Evolutionary conservation across 202 grass and related monocot species (phyloP).

Genomic region (Carex sylvatica): DNA sequence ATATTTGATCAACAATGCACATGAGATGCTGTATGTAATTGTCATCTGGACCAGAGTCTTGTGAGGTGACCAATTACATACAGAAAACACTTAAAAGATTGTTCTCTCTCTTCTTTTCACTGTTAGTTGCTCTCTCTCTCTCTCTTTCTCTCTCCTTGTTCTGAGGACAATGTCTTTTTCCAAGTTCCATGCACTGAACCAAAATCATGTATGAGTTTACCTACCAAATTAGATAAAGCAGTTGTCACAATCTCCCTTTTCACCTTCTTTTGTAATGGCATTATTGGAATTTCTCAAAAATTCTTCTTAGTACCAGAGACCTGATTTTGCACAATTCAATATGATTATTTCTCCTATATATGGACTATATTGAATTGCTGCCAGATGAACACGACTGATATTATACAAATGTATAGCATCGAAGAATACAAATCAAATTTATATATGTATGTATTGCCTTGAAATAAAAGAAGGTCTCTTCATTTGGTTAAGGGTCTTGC

Average conservation of each 20-base stretch:
- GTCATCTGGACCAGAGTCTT: slow-evolving; percentile 21
- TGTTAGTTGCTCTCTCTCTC: background rate
- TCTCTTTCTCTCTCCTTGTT: background rate
- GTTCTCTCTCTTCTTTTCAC: background rate
- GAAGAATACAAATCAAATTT: background rate
- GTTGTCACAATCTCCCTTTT: background rate
- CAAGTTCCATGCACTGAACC: background rate
- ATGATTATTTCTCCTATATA: background rate
- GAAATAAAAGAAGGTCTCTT: background rate
- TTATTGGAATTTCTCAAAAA: background rate
- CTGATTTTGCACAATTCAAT: background rate
- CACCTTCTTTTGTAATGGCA: background rate
- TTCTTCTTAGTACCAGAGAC: background rate
- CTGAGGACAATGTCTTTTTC: background rate
- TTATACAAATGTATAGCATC: background rate
- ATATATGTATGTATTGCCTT: background rate
- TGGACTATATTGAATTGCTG: background rate
- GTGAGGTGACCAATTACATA: slow-evolving; percentile 2
- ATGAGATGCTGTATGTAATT: slow-evolving; percentile 17
- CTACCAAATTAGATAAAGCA: background rate
- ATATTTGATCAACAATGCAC: background rate
- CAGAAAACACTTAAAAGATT: slow-evolving; percentile 13
- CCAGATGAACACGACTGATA: background rate
- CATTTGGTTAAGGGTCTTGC: background rate
- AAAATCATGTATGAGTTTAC: background rate